Base-by-base conservation (phyloP, 139 green algal genomes). In the Gonium pectorale region DNA sequence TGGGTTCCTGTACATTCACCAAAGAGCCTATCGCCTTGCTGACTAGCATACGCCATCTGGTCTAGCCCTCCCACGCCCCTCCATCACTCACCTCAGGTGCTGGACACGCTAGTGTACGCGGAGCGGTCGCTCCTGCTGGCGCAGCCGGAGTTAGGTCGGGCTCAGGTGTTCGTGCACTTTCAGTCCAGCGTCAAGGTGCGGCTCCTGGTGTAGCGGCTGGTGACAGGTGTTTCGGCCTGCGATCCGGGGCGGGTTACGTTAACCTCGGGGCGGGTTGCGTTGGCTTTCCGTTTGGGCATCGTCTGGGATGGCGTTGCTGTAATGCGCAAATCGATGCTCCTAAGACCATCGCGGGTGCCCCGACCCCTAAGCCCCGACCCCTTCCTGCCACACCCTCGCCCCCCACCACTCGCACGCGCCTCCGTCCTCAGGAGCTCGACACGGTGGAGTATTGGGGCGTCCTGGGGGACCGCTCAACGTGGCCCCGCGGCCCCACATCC, bases 101-200 rank as follows among this genome's bases (percentile, higher is more conserved):
- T 98, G n/a, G 94, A 97, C 68, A 93, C 92, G 15, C 90, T 98
- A 3, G 49, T 89, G 29, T 94, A 94, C 75, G 95, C 94, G 11
- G 95, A 98, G 44, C 73, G 77, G 13, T 52, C 84, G 31, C 85
- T 97, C 52, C 83, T 98, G 52, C 27, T 29, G 31, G 60, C 77
- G 4, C 66, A 86, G 29, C 92, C 90, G 0, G 43, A 85, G 3
- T 86, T 97, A 60, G 31, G 72, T 1, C 5, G 74, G 17, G 92
- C 95, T 13, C 67, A 85, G 13, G 94, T 98, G 59, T 93, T 92
- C 43, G 88, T 98, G 31, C 95, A 98, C 87, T 93, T 98, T 41
- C 81, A 94, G 62, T 94, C 89, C 11, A 71, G 89, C 51, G 51
- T 93, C 7, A 56, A 90, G 90, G 93, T 96, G 66, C 26, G 88